Percentiles rank a stretch among this genome's conserved stretches.
phyloP scores from a whole-genome alignment of 2,329 filamentous ascomycete genomes.

The Nothopassalora personata region DNA sequence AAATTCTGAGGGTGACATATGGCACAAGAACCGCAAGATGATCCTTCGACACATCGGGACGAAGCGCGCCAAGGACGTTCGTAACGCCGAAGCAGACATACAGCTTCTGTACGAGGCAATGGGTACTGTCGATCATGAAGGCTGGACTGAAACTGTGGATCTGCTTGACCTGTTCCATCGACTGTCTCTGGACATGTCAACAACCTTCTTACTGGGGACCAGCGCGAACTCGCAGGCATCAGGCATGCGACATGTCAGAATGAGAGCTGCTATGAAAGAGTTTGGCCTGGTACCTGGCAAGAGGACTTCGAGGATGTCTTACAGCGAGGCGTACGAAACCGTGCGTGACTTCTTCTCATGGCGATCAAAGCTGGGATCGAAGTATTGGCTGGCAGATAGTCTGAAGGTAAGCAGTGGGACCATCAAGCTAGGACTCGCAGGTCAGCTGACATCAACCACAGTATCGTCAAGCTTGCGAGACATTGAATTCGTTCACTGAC shows the following conservation, averaged over 20 bases:
- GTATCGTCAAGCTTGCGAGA: conserved; percentile 36
- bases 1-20: conserved; percentile 16
- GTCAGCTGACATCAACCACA: not conserved
- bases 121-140: conserved; percentile 8
- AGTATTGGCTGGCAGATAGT: conserved; percentile 39
- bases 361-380: conserved; percentile 27
- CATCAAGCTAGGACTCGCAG: not conserved
- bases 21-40: conserved; percentile 20
- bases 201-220: conserved; percentile 31
- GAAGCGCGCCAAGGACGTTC: conserved; percentile 16
- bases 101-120: conserved; percentile 17
- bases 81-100: conserved; percentile 14
- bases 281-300: conserved; percentile 19
- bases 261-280: conserved; percentile 19
- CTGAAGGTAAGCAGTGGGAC: conserved; percentile 18
- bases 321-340: conserved; percentile 17
- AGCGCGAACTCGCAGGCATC: conserved; percentile 24
- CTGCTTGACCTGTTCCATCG: conserved; percentile 31
- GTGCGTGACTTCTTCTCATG: conserved; percentile 21
- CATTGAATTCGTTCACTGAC: conserved; percentile 18
- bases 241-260: conserved; percentile 13
- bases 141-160: conserved; percentile 26
- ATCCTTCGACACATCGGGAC: conserved; percentile 18
- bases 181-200: conserved; percentile 36
- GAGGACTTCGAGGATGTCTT: conserved; percentile 10